Base-by-base conservation (phyloP, 495 filamentous ascomycete species). In the Clavariopsis aquatica region DNA sequence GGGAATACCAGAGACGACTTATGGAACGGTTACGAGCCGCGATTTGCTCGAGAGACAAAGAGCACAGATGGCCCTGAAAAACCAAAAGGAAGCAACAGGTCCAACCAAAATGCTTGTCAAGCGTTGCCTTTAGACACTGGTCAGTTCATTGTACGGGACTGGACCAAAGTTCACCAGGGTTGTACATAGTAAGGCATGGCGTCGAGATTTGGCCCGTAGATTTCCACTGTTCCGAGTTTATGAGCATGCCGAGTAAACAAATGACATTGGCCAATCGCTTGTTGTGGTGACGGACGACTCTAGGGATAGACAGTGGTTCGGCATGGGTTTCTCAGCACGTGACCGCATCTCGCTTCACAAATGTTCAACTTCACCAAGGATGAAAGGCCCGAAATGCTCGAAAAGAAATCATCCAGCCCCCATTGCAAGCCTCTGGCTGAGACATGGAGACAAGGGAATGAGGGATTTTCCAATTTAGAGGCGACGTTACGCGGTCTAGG, bases 221-320 rank as follows among this genome's bases (percentile, higher is more conserved):
- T 31, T 59, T 54, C 57, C 49, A 43, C 57, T 59, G 65, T 68
- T 62, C 69, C 65, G 57, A 54, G 55, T 65, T 65, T 57, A 71
- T 65, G 62, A 65, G 29, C 36, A 56, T 34, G 41, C 38, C 52
- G 26, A 59, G 52, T 1, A 23, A 6, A 26, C 17, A 59, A 43
- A 54, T 38, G 52, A 55, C 52, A 66, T 62, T 68, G 69, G 51
- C 69, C 69, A 71, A 71, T 71, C 65, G 69, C 57, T 65, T 68
- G 38, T 20, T 9, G 55, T 5, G 36, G 51, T 61, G 69, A 59
- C 51, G 49, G 65, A 58, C 69, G 57, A 65, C 55, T 65, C 60
- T 22, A 56, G 62, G 60, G 52, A 56, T 28, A 34, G 63, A 51
- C 49, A 22, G 41, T 56, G 28, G 59, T 67, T 64, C 68, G 45